A percentile compares a stretch with the other conserved stretches of the same genome.
Evolutionary conservation across 176 grass and related monocot species (phyloP).

Genomic region (Rhynchospora breviuscula): DNA sequence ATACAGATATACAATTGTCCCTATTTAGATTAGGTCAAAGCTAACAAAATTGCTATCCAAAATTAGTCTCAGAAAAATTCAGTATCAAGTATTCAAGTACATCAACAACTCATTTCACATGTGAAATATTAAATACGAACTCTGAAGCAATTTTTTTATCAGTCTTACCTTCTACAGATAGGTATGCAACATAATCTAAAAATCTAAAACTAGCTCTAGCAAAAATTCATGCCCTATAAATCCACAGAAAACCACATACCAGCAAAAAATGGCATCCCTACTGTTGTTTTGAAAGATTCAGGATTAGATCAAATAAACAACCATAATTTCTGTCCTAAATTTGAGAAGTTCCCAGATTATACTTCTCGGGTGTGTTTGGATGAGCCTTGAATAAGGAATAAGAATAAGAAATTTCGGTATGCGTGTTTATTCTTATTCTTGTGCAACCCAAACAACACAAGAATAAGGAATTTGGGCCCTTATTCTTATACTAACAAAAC

Average conservation of each 20-base stretch:
- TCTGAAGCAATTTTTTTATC: neutral
- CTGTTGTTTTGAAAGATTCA: neutral
- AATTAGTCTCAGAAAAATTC: neutral
- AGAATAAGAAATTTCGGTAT: too few relatives aligned
- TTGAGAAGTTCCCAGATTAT: neutral
- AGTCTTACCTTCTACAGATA: neutral
- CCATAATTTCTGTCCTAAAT: neutral
- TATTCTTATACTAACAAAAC: too few relatives aligned
- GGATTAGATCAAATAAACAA: neutral
- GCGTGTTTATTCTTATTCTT: too few relatives aligned
- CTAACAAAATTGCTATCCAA: neutral
- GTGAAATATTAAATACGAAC: neutral
- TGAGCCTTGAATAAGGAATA: too few relatives aligned
- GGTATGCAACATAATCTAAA: too few relatives aligned
- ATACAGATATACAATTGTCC: too few relatives aligned
- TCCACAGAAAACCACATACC: neutral
- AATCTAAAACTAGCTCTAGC: neutral
- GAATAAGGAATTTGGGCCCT: too few relatives aligned
- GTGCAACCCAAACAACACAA: too few relatives aligned
- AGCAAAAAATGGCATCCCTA: too few relatives aligned
- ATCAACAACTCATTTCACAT: neutral
- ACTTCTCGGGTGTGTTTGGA: too few relatives aligned
- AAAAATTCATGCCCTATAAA: neutral
- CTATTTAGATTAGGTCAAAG: neutral
- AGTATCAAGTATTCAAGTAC: neutral